phyloP scores from a whole-genome alignment of 1,139 yeast species.

The Oligophagozyma castellii region DNA sequence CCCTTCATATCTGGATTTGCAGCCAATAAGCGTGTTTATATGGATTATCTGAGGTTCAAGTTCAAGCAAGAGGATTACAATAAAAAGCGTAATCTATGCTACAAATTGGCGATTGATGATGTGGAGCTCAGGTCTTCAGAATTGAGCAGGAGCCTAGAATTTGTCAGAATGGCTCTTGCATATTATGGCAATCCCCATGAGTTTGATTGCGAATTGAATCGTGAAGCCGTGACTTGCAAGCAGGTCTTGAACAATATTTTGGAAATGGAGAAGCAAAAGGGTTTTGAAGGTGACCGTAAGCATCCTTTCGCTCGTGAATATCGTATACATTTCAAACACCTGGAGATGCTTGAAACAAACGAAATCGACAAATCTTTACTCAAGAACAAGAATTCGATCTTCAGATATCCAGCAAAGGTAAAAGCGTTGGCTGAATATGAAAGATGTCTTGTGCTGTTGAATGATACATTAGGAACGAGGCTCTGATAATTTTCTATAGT shows the following conservation, averaged over 20 bases:
- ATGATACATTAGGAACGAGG: conserved; percentile 16
- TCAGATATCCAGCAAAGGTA: conserved; percentile 3
- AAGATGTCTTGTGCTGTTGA: conserved; percentile 12
- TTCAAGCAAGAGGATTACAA: conserved; percentile 17
- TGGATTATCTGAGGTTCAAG: conserved; percentile 18
- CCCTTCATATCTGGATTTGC: conserved; percentile 16
- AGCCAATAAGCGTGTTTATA: conserved; percentile 16
- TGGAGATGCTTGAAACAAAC: conserved; percentile 2
- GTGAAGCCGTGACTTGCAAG: conserved; percentile 11
- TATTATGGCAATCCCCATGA: conserved; percentile 4
- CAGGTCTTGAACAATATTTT: conserved; percentile 19
- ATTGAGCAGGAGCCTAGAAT: too few species aligned
- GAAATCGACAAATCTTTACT: not conserved
- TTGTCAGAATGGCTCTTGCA: conserved; percentile 12
- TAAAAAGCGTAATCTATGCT: too few species aligned
- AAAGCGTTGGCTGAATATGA: conserved; percentile 15
- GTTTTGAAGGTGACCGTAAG: not conserved
- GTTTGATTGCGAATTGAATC: conserved; percentile 4
- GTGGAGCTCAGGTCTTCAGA: too few species aligned
- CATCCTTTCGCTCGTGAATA: conserved; percentile 3
- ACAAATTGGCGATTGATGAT: too few species aligned
- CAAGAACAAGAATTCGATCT: not conserved
- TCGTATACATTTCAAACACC: conserved; percentile 8
- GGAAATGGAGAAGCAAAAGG: conserved; percentile 17
- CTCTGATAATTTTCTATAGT: conserved; percentile 6